A percentile compares a stretch with the other conserved stretches of the same genome.
Conservation (phyloP, 805 yeast species). For the Saturnispora mendoncae region DNA sequence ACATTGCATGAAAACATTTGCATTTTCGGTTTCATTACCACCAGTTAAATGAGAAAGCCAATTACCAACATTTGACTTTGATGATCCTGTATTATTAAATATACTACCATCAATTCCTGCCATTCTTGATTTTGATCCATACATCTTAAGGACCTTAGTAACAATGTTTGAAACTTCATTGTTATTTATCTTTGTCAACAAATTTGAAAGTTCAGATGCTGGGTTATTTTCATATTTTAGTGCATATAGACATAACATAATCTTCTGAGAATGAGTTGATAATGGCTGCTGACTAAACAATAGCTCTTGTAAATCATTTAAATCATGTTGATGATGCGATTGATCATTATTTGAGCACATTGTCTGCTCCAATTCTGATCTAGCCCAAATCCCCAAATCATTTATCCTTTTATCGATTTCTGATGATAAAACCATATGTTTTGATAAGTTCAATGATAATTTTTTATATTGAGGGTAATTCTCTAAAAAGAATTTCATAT, state of each 20-base stretch:
- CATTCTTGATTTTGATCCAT: slow-evolving; percentile 37
- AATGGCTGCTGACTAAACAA: slow-evolving; percentile 29
- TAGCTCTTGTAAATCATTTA: slow-evolving; percentile 46
- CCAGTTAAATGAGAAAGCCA: slow-evolving; percentile 29
- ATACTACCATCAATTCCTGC: slow-evolving; percentile 28
- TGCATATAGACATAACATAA: slow-evolving; percentile 65
- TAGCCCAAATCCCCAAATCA: slow-evolving; percentile 59
- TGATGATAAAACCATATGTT: slow-evolving; percentile 84
- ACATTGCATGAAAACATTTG: slow-evolving; percentile 86
- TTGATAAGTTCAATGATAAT: slow-evolving; percentile 77
- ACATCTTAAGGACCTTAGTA: slow-evolving; percentile 36
- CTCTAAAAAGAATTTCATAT: slow-evolving; percentile 84
- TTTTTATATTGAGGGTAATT: slow-evolving; percentile 91
- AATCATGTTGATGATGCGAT: slow-evolving; percentile 41
- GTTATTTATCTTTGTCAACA: slow-evolving; percentile 33
- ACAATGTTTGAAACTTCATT: slow-evolving; percentile 32
- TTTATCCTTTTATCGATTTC: slow-evolving; percentile 75
- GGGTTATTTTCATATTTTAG: slow-evolving; percentile 54
- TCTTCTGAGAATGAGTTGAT: slow-evolving; percentile 44
- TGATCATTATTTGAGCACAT: slow-evolving; percentile 52
- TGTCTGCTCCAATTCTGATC: slow-evolving; percentile 85
- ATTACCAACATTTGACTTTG: slow-evolving; percentile 19
- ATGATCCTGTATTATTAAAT: slow-evolving; percentile 19
- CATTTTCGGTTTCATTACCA: slow-evolving; percentile 33
- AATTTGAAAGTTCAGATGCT: slow-evolving; percentile 33